Evolutionary conservation across 2,329 filamentous ascomycete genomes (phyloP).

Genomic region (Colletotrichum sp.): DNA sequence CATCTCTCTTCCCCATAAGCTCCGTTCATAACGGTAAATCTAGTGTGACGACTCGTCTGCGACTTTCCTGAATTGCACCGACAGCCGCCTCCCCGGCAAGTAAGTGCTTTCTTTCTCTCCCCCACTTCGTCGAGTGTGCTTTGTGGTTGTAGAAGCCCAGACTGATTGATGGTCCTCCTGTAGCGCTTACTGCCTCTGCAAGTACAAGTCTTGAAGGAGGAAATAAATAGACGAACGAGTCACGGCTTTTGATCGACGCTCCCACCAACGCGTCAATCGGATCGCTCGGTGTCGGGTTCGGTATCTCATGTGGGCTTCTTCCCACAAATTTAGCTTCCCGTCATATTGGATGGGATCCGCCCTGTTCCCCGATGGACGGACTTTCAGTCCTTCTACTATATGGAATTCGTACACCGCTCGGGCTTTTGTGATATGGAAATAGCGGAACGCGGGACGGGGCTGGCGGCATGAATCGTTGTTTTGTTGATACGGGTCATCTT

Average conservation of each 20-base stretch:
- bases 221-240: neutral
- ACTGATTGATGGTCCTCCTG: no score
- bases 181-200: no score
- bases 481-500: neutral
- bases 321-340: neutral
- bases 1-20: no score
- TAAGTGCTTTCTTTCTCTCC: no score
- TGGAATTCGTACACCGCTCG: neutral
- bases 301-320: neutral
- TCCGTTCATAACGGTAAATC: no score
- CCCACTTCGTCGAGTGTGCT: no score
- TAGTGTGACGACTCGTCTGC: no score
- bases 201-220: no score
- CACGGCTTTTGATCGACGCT: neutral
- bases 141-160: no score
- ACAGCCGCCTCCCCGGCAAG: no score
- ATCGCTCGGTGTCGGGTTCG: neutral
- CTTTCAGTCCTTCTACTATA: neutral
- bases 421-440: neutral
- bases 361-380: neutral
- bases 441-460: neutral
- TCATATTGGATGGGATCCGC: neutral
- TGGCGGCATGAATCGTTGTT: neutral
- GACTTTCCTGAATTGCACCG: no score
- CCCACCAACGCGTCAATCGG: neutral